Conservation (phyloP, 257 asterid species). For the Penstemon davidsonii region DNA sequence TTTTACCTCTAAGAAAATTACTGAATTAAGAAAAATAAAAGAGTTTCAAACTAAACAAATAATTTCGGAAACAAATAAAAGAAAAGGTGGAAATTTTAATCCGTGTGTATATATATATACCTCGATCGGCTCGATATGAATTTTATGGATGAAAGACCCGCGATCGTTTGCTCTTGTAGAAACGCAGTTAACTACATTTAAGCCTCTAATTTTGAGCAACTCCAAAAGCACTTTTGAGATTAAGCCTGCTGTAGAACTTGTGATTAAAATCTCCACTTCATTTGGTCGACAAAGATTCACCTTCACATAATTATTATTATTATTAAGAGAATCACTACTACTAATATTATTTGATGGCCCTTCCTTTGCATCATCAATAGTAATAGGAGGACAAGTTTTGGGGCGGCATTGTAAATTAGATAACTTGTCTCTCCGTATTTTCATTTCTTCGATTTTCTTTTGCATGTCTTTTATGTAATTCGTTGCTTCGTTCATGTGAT, state of each 20-base stretch:
- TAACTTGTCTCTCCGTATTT: conserved; percentile 33
- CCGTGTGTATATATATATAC: no score
- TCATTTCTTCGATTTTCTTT: conserved; percentile 35
- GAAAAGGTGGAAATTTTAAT: no score
- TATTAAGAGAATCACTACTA: no score
- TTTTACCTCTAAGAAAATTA: no score
- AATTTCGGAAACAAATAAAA: no score
- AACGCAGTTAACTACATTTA: conserved; percentile 40
- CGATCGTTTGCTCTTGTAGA: not conserved
- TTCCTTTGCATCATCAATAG: not conserved
- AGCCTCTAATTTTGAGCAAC: conserved; percentile 31
- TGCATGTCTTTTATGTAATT: conserved; percentile 48
- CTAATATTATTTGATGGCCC: no score
- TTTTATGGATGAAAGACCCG: not conserved
- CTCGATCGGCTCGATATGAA: not conserved
- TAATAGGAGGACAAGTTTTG: not conserved
- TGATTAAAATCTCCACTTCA: conserved; percentile 51
- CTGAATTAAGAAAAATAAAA: no score
- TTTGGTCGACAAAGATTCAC: not conserved
- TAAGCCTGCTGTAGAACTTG: conserved; percentile 23
- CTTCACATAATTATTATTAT: conserved; percentile 12
- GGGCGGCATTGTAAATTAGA: no score
- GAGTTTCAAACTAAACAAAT: no score
- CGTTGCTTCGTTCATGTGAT: conserved; percentile 44
- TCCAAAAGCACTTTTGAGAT: conserved; percentile 41